phyloP scores from a whole-genome alignment of 495 filamentous ascomycete species.

The Podospora pseudocomata region DNA sequence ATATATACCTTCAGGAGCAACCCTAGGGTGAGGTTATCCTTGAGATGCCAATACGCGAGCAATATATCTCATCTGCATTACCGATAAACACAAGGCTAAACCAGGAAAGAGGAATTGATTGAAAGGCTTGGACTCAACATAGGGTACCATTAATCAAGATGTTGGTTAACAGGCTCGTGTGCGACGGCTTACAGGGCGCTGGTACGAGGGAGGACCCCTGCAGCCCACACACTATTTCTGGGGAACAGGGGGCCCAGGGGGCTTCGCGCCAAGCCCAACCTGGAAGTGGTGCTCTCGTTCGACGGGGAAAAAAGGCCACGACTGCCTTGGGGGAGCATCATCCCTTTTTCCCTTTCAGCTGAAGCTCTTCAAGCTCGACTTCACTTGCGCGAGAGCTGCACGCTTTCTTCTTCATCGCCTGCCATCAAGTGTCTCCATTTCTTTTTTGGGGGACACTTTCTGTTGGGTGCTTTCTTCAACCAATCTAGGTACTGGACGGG shows the following conservation, averaged over 20 bases:
- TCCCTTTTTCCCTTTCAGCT: conserved; percentile 23
- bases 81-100: not conserved
- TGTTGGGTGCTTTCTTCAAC: conserved; percentile 15
- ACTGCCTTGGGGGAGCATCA: conserved; percentile 20
- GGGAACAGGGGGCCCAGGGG: conserved; percentile 11
- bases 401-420: conserved; percentile 19
- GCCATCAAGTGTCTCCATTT: conserved; percentile 22
- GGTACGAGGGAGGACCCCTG: conserved; percentile 1
- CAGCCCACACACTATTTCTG: not conserved
- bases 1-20: not conserved
- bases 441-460: conserved; percentile 19
- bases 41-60: not conserved
- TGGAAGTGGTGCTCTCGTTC: conserved; percentile 9
- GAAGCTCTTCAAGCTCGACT: conserved; percentile 23
- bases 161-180: conserved; percentile 5
- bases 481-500: conserved; percentile 8
- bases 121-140: not conserved
- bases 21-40: not conserved
- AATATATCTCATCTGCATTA: not conserved
- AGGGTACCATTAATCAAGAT: not conserved
- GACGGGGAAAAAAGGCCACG: conserved; percentile 31
- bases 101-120: not conserved
- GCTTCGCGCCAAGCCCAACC: conserved; percentile 22
- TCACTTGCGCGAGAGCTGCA: conserved; percentile 19
- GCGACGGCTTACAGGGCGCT: not conserved